Base-by-base conservation (phyloP, 75 land plant species). In the Chamaecyparis obtusa region DNA sequence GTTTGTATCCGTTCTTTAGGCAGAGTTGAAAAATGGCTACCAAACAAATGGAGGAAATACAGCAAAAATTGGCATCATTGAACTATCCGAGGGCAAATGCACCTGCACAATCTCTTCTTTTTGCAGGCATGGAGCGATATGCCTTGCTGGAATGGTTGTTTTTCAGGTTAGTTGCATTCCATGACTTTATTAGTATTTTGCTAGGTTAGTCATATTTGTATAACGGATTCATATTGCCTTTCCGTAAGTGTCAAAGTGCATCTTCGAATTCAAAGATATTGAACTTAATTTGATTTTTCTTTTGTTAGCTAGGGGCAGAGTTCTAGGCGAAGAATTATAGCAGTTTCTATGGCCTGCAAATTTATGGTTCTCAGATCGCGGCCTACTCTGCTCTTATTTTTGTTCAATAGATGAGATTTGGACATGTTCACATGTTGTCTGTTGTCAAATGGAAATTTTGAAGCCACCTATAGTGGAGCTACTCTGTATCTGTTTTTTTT, bases 141-240 rank as follows among this genome's bases (percentile, higher is more conserved):
- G 95, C 94, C 19, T 95, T 97, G 77, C 95, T 97, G 46, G 98
- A 97, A 74, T 97, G 98, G 98, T 98, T 97, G 82, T 97, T 97
- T 88, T 97, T 97, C 95, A 92, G 88, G 99, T 96, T 48, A 37
- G 30, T 64, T 2, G 56, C 55, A 49, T 78, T 79, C 76, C 49
- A 9, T 21, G 39, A 21, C 8, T 41, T 41, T 3, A 78, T 37
- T 78, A 7, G 8, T 39, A 24, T 19, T 41, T 37, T 21, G 27
- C 44, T 1, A 37, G 39, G 21, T 8, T 78, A 21, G 1, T 78
- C 44, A 17, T 78, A 41, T 37, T 78, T 78, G 39, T 39, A 36
- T 41, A 41, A 17, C 39, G n/a, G 44, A 9, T 9, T 37, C 81
- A 19, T 37, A 7, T 41, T 78, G 81, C 44, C 19, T 37, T 78